Conservation (phyloP, 176 grass and related monocot species). For the Eremochloa ophiuroides region DNA sequence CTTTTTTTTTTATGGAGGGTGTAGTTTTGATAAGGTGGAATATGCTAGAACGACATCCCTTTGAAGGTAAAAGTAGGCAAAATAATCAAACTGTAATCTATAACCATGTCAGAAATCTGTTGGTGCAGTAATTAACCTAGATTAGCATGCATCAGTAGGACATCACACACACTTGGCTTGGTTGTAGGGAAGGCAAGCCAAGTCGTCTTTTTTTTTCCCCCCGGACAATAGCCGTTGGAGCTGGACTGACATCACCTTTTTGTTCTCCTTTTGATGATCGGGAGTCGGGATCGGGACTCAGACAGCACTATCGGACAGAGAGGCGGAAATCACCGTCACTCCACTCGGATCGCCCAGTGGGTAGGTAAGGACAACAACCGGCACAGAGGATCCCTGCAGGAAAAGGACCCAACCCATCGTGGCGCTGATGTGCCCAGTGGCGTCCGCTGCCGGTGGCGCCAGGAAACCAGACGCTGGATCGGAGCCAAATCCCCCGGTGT, state of each 20-base stretch:
- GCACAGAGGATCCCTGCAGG: neutral
- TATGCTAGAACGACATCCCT: too few relatives aligned
- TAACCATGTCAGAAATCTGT: too few relatives aligned
- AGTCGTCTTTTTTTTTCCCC: too few relatives aligned
- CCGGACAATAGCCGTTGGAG: conserved; percentile 39
- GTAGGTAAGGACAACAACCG: neutral
- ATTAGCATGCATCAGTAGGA: too few relatives aligned
- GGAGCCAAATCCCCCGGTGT: neutral
- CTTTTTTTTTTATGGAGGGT: too few relatives aligned
- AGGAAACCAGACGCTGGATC: neutral
- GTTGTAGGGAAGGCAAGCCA: too few relatives aligned
- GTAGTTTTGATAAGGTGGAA: too few relatives aligned
- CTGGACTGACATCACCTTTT: neutral
- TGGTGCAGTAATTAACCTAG: too few relatives aligned
- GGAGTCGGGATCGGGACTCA: neutral
- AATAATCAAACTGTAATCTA: too few relatives aligned
- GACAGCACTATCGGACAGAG: neutral
- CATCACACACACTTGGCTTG: too few relatives aligned
- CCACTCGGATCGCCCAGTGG: neutral
- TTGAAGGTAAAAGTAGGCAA: too few relatives aligned
- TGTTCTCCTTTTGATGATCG: neutral
- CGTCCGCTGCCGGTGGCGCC: neutral
- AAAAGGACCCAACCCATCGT: neutral
- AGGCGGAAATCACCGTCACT: neutral
- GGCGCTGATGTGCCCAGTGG: neutral